Percentiles rank a stretch among this genome's conserved stretches.
These are phyloP conservation scores for Caloboletus inedulis DNA, from an alignment of 1,284 basidiomycete genomes.

Conservation along the genomic window DNA sequence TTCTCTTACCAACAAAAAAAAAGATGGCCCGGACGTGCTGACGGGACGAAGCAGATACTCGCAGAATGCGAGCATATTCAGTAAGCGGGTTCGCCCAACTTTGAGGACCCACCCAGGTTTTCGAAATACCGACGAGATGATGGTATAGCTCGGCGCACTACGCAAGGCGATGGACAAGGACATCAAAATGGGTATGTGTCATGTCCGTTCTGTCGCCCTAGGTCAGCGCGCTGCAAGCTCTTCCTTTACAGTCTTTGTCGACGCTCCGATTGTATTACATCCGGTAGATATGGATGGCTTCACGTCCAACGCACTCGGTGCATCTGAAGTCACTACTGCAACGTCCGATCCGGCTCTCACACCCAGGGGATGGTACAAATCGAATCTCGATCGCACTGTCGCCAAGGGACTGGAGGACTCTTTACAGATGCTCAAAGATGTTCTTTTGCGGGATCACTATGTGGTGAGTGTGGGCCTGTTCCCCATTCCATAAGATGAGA, in stretches of 20 bases:
- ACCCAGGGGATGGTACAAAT: slow-evolving; percentile 80
- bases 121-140: slow-evolving; percentile 5
- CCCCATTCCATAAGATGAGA: not conserved
- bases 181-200: slow-evolving; percentile 62
- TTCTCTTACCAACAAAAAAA: not conserved
- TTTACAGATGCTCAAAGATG: slow-evolving; percentile 29
- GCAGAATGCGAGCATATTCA: slow-evolving; percentile 78
- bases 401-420: slow-evolving; percentile 61
- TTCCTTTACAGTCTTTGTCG: slow-evolving; percentile 69
- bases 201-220: not conserved
- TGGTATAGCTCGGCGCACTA: slow-evolving; percentile 64
- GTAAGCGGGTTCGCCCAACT: slow-evolving; percentile 61
- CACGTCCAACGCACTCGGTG: slow-evolving; percentile 42
- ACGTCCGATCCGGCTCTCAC: slow-evolving; percentile 57
- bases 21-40: not conserved
- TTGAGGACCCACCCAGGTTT: not conserved
- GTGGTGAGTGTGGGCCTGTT: slow-evolving; percentile 43
- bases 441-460: slow-evolving; percentile 41
- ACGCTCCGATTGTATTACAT: slow-evolving; percentile 72
- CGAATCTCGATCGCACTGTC: slow-evolving; percentile 47
- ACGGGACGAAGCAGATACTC: slow-evolving; percentile 57
- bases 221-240: not conserved
- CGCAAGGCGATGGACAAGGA: slow-evolving; percentile 66
- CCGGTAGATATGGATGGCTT: slow-evolving; percentile 64
- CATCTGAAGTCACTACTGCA: slow-evolving; percentile 50